These are phyloP conservation scores for Fraxinus americana DNA, from an alignment of 257 asterid species.

Conservation along the genomic window DNA sequence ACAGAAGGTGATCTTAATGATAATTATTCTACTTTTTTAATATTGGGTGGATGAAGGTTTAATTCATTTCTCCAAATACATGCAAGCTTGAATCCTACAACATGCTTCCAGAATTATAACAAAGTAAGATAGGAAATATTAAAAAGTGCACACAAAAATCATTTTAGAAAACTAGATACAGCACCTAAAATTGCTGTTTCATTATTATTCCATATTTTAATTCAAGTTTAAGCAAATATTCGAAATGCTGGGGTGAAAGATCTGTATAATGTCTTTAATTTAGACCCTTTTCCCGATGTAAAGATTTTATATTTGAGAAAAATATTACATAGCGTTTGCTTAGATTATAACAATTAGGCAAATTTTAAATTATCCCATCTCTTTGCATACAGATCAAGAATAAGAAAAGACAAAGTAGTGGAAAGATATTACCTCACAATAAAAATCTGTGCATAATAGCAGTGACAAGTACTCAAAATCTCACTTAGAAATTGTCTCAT, in stretches of 20 bases:
- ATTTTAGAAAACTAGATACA: neutral
- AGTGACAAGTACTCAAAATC: slow-evolving; percentile 64
- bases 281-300: slow-evolving; percentile 34
- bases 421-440: slow-evolving; percentile 41
- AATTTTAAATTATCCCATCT: slow-evolving; percentile 9
- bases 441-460: slow-evolving; percentile 34
- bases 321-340: neutral
- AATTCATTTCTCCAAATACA: too few relatives aligned
- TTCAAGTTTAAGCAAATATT: slow-evolving; percentile 9
- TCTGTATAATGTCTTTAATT: slow-evolving; percentile 28
- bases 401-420: slow-evolving; percentile 31
- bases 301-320: slow-evolving; percentile 35
- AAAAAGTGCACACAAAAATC: too few relatives aligned
- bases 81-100: too few relatives aligned
- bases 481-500: slow-evolving; percentile 71
- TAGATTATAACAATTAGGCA: slow-evolving; percentile 22
- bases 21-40: too few relatives aligned
- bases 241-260: slow-evolving; percentile 26
- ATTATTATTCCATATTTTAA: too few relatives aligned
- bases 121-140: too few relatives aligned
- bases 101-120: too few relatives aligned
- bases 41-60: too few relatives aligned
- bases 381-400: slow-evolving; percentile 44
- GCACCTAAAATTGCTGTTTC: neutral
- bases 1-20: too few relatives aligned